Percentiles rank a stretch among this genome's conserved stretches.
Evolutionary conservation across 306 rosid species (phyloP).

Genomic region (Adenanthera pavonina): DNA sequence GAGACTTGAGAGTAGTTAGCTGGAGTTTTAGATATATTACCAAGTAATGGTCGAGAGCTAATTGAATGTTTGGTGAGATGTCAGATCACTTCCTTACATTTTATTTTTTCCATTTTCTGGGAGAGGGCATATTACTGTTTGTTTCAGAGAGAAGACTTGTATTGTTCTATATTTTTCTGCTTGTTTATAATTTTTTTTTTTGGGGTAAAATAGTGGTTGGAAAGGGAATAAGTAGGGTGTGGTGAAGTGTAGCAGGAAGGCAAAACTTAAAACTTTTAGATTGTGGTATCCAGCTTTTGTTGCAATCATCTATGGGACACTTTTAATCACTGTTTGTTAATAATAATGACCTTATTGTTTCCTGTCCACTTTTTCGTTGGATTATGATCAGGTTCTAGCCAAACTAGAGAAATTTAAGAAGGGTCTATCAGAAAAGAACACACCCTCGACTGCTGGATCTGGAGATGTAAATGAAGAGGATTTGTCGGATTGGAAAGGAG

Average conservation of each 20-base stretch:
- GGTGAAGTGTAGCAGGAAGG: not conserved
- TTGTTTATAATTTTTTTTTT: not conserved
- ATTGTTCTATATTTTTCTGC: not conserved
- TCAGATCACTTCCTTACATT: not conserved
- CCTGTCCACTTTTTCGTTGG: not conserved
- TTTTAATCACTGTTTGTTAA: slow-evolving; percentile 22
- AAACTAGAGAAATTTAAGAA: slow-evolving; percentile 78
- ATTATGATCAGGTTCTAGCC: slow-evolving; percentile 64
- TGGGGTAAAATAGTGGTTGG: not conserved
- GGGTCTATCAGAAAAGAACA: slow-evolving; percentile 47
- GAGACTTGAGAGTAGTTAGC: not conserved
- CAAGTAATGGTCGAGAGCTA: not conserved
- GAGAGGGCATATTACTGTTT: not conserved
- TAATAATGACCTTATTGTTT: not conserved
- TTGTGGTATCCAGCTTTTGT: slow-evolving; percentile 15
- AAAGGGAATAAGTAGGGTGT: not conserved
- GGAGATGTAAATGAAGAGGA: slow-evolving; percentile 49
- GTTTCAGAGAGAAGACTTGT: not conserved
- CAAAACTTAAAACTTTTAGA: not conserved
- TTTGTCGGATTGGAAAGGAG: slow-evolving; percentile 76
- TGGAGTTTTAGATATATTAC: not conserved
- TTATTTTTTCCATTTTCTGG: not conserved
- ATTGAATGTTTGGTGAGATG: not conserved
- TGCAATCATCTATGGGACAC: slow-evolving; percentile 8
- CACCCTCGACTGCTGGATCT: slow-evolving; percentile 43